Evolutionary conservation across 305 asterid genomes (phyloP).

Genomic region (Fraxinus dipetala): DNA sequence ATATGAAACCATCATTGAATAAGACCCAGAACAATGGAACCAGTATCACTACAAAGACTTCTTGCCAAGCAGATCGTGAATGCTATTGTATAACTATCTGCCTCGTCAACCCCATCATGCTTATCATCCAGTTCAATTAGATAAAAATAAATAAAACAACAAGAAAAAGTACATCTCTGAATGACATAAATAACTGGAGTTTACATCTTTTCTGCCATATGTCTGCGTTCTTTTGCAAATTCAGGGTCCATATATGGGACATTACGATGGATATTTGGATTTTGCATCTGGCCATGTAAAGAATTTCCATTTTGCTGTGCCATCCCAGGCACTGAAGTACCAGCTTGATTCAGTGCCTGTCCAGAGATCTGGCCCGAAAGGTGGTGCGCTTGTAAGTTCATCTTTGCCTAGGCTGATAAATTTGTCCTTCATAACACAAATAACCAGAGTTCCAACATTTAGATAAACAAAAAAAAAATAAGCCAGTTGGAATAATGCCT

Average conservation of each 20-base stretch:
- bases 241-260: slow-evolving; percentile 49
- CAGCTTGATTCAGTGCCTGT: slow-evolving; percentile 70
- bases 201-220: slow-evolving; percentile 68
- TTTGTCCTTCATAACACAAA: slow-evolving; percentile 23
- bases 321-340: slow-evolving; percentile 47
- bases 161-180: neutral
- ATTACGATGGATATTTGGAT: slow-evolving; percentile 50
- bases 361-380: slow-evolving; percentile 69
- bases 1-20: neutral
- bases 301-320: slow-evolving; percentile 67
- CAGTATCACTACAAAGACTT: neutral
- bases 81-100: neutral
- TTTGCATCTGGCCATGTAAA: slow-evolving; percentile 64
- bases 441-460: slow-evolving; percentile 25
- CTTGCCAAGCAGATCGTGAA: neutral
- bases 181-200: slow-evolving; percentile 13
- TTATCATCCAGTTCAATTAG: neutral
- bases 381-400: slow-evolving; percentile 68
- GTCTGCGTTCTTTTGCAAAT: slow-evolving; percentile 48
- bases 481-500: slow-evolving; percentile 18
- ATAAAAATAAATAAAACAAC: neutral
- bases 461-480: slow-evolving; percentile 15
- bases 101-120: neutral
- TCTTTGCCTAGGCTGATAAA: slow-evolving; percentile 27
- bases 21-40: neutral